Conservation (phyloP, 345 rosid species). For the Ceriops zippeliana region DNA sequence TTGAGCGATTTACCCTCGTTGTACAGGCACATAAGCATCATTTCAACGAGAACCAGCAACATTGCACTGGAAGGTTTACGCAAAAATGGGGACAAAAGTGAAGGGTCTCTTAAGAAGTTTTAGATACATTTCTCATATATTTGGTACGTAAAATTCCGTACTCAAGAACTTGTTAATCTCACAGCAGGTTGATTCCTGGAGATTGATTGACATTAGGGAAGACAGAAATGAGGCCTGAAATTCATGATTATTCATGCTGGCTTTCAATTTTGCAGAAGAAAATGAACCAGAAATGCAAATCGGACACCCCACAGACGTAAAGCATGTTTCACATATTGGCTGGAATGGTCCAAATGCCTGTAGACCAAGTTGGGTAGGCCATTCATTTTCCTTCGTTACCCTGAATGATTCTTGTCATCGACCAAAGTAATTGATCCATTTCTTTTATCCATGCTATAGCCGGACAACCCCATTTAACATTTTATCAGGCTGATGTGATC, state of each 20-base stretch:
- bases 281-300: constrained; percentile 60
- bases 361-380: constrained; percentile 61
- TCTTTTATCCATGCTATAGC: neutral
- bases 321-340: constrained; percentile 78
- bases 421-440: neutral
- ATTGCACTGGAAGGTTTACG: neutral
- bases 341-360: constrained; percentile 52
- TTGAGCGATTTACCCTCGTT: neutral
- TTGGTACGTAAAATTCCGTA: constrained; percentile 33
- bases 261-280: constrained; percentile 31
- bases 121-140: constrained; percentile 47
- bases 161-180: too few species aligned
- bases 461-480: too few species aligned
- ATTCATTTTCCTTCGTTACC: neutral
- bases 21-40: neutral
- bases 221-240: neutral
- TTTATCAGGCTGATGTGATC: too few species aligned
- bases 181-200: neutral
- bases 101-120: constrained; percentile 62
- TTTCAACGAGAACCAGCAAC: neutral
- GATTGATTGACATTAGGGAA: neutral
- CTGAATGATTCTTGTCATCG: neutral
- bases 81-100: constrained; percentile 30
- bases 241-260: neutral
- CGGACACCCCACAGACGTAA: constrained; percentile 76